phyloP scores from a whole-genome alignment of 805 yeast genomes.

The Myxozyma vanderwaltii region DNA sequence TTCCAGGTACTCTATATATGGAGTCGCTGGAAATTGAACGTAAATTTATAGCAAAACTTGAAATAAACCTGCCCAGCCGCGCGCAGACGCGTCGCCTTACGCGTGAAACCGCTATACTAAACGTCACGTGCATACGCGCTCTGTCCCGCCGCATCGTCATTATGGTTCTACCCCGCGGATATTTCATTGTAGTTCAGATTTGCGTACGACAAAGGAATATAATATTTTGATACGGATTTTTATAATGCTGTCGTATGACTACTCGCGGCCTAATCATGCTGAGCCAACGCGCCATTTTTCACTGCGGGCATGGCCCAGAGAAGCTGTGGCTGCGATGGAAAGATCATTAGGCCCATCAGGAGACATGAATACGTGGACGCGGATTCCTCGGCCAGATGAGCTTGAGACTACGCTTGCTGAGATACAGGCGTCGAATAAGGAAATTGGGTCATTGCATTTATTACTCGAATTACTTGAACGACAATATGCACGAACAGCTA shows the following conservation, averaged over 20 bases:
- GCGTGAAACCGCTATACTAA: too few species aligned
- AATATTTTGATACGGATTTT: too few species aligned
- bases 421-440: not conserved
- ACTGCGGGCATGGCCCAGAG: constrained; percentile 20
- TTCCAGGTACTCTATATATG: too few species aligned
- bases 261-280: constrained; percentile 19
- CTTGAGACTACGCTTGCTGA: constrained; percentile 16
- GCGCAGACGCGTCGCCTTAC: too few species aligned
- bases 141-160: too few species aligned
- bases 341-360: constrained; percentile 24
- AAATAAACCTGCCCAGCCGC: too few species aligned
- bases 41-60: too few species aligned
- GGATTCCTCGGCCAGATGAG: constrained; percentile 14
- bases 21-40: too few species aligned
- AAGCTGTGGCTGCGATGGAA: constrained; percentile 20
- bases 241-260: constrained; percentile 15
- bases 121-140: too few species aligned
- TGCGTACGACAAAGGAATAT: too few species aligned
- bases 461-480: constrained; percentile 25
- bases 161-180: too few species aligned
- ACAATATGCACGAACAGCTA: constrained; percentile 27
- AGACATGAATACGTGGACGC: constrained; percentile 20
- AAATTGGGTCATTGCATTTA: constrained; percentile 9
- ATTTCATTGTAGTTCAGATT: too few species aligned
- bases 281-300: constrained; percentile 5